phyloP scores from a whole-genome alignment of 495 filamentous ascomycete species.

The Aspergillus sclerotiicarbonarius region DNA sequence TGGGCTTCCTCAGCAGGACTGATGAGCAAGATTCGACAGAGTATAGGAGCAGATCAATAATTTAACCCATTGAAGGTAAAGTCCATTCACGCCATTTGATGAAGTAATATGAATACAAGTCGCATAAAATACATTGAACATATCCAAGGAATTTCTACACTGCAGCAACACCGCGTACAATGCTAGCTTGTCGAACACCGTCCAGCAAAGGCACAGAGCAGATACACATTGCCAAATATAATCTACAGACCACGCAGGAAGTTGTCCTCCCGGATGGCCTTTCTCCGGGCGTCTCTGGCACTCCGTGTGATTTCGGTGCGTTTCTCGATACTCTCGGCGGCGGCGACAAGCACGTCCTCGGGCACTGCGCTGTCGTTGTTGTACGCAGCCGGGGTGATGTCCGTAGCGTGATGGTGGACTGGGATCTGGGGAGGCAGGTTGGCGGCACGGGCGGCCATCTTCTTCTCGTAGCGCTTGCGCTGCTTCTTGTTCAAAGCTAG shows the following conservation, averaged over 20 bases:
- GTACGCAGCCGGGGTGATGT: slow-evolving; percentile 63
- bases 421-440: slow-evolving; percentile 72
- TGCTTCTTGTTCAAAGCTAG: slow-evolving; percentile 55
- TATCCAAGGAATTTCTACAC: slow-evolving; percentile 7
- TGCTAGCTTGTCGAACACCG: slow-evolving; percentile 8
- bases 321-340: slow-evolving; percentile 37
- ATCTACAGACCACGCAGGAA: slow-evolving; percentile 79
- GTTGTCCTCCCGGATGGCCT: slow-evolving; percentile 85
- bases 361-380: slow-evolving; percentile 30
- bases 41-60: too few relatives aligned
- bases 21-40: too few relatives aligned
- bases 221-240: slow-evolving; percentile 11
- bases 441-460: slow-evolving; percentile 63
- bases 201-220: slow-evolving; percentile 12
- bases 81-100: slow-evolving; percentile 17
- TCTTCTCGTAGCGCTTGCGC: slow-evolving; percentile 60
- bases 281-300: slow-evolving; percentile 69
- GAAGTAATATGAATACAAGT: slow-evolving; percentile 17
- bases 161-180: slow-evolving; percentile 19
- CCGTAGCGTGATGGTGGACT: slow-evolving; percentile 76
- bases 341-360: slow-evolving; percentile 28
- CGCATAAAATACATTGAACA: slow-evolving; percentile 24
- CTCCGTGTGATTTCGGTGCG: slow-evolving; percentile 50
- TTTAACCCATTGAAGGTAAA: too few relatives aligned
- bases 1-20: too few relatives aligned